A percentile compares a stretch with the other conserved stretches of the same genome.
Evolutionary conservation across 2,329 filamentous ascomycete genomes (phyloP).

Genomic region (Ceratocystis eucalypticola): DNA sequence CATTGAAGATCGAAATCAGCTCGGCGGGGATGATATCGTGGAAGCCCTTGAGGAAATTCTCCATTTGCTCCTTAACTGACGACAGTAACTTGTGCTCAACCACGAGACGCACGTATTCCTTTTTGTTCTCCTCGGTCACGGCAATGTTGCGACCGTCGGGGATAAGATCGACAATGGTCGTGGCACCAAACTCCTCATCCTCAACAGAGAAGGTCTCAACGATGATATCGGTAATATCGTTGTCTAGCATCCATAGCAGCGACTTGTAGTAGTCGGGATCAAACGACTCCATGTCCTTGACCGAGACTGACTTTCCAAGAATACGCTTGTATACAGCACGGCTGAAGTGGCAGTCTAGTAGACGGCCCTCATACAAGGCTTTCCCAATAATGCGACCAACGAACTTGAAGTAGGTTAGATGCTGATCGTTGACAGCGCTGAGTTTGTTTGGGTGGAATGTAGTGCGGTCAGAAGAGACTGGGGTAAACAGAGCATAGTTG

Average conservation of each 20-base stretch:
- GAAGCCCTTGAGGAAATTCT: conserved; percentile 87
- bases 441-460: conserved; percentile 97
- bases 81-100: conserved; percentile 87
- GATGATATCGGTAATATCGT: conserved; percentile 96
- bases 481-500: conserved; percentile 91
- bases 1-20: conserved; percentile 92
- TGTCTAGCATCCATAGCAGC: conserved; percentile 93
- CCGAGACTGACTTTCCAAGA: conserved; percentile 81
- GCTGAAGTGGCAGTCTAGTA: conserved; percentile 97
- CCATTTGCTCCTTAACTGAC: conserved; percentile 87
- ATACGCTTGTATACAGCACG: conserved; percentile 97
- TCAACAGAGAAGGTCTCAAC: conserved; percentile 93
- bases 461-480: conserved; percentile 90
- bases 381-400: conserved; percentile 98
- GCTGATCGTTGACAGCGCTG: conserved; percentile 87
- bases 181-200: conserved; percentile 85
- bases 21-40: conserved; percentile 95
- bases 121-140: conserved; percentile 96
- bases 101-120: conserved; percentile 87
- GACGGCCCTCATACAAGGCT: conserved; percentile 86
- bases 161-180: conserved; percentile 72
- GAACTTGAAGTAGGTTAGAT: conserved; percentile 98
- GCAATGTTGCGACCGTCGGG: conserved; percentile 79
- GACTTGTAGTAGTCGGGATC: conserved; percentile 99
- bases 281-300: conserved; percentile 99